Conservation (phyloP, 2,329 filamentous ascomycete species). For the Colletotrichum shisoi region DNA sequence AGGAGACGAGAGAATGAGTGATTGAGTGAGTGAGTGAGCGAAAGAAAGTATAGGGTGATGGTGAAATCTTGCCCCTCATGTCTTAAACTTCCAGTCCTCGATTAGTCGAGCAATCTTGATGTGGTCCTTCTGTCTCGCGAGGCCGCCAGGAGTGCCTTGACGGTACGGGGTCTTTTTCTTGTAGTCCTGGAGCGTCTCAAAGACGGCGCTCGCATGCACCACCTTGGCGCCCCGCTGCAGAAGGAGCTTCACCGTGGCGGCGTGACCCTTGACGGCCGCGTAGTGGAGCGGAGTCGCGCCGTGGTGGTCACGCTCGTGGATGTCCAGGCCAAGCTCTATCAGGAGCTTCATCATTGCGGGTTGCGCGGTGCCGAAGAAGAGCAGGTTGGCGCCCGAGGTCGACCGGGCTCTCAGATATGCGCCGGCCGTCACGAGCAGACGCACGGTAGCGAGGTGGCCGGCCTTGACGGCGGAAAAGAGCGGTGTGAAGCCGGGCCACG, state of each 20-base stretch:
- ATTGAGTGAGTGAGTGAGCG: not conserved
- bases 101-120: slow-evolving; percentile 37
- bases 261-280: slow-evolving; percentile 41
- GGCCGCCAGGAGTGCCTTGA: slow-evolving; percentile 43
- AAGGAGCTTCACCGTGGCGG: slow-evolving; percentile 44
- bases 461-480: slow-evolving; percentile 44
- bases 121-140: slow-evolving; percentile 42
- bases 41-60: not conserved
- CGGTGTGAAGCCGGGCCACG: slow-evolving; percentile 43
- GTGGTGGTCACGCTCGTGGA: slow-evolving; percentile 42
- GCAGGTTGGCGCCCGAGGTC: slow-evolving; percentile 39
- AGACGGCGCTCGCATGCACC: slow-evolving; percentile 42
- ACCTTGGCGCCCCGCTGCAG: slow-evolving; percentile 41
- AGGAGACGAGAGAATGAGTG: not conserved
- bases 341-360: slow-evolving; percentile 41
- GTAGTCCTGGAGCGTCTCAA: slow-evolving; percentile 40
- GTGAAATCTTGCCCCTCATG: not conserved
- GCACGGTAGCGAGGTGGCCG: slow-evolving; percentile 42
- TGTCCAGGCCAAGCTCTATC: slow-evolving; percentile 39
- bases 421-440: slow-evolving; percentile 42
- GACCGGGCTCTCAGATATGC: slow-evolving; percentile 40
- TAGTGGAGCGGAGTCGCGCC: slow-evolving; percentile 45
- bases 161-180: slow-evolving; percentile 39
- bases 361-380: slow-evolving; percentile 40
- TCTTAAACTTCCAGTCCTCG: slow-evolving; percentile 39